These are phyloP conservation scores for Linnemannia hyalina DNA, from an alignment of 192 early-diverging fungal genomes.

Conservation along the genomic window DNA sequence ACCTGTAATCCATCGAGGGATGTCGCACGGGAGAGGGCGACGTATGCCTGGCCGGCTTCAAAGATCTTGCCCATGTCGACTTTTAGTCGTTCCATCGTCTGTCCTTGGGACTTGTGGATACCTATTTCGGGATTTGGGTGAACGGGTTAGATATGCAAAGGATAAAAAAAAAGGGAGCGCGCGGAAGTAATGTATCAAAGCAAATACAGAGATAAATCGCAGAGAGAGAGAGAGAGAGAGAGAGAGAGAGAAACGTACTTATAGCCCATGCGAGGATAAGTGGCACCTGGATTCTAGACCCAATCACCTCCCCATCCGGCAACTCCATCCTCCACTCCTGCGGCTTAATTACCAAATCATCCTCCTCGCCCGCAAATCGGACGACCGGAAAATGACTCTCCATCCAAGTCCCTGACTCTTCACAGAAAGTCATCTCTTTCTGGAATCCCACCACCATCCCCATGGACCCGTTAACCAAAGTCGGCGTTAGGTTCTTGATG, in stretches of 20 bases:
- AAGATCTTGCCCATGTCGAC: slow-evolving; percentile 79
- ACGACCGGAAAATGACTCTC: slow-evolving; percentile 38
- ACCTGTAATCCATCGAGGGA: slow-evolving; percentile 77
- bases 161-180: background rate
- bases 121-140: slow-evolving; percentile 12
- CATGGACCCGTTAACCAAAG: slow-evolving; percentile 85
- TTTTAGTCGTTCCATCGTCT: slow-evolving; percentile 81
- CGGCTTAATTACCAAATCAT: slow-evolving; percentile 41
- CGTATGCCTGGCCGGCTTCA: slow-evolving; percentile 79
- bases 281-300: slow-evolving; percentile 69
- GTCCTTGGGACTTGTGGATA: slow-evolving; percentile 91
- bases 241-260: slow-evolving; percentile 54
- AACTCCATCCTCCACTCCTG: slow-evolving; percentile 53
- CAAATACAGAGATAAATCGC: background rate
- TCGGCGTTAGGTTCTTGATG: slow-evolving; percentile 75
- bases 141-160: background rate
- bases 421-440: slow-evolving; percentile 6
- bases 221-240: background rate
- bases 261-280: slow-evolving; percentile 88
- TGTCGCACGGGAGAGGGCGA: slow-evolving; percentile 83
- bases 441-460: slow-evolving; percentile 71
- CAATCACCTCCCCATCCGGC: slow-evolving; percentile 43
- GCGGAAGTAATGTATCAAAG: background rate
- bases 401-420: background rate
- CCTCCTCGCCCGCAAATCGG: slow-evolving; percentile 39